Conservation (phyloP, 805 yeast species). For the Saturnispora besseyi region DNA sequence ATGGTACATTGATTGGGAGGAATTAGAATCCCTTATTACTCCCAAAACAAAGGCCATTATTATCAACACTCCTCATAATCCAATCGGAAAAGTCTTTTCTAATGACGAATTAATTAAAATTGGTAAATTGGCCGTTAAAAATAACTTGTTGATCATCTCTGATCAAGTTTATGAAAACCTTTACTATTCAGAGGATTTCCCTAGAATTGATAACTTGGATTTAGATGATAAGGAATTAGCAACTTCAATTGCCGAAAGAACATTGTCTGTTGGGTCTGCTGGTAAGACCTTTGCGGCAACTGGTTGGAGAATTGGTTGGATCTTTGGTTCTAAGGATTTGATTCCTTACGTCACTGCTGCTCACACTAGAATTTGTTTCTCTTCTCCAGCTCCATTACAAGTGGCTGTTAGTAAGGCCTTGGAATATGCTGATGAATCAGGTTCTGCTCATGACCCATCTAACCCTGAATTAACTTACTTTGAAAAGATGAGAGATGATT, state of each 20-base stretch:
- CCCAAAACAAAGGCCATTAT: constrained; percentile 77
- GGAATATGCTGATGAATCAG: constrained; percentile 44
- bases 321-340: constrained; percentile 77
- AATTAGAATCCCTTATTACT: constrained; percentile 62
- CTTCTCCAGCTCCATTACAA: constrained; percentile 86
- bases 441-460: constrained; percentile 3
- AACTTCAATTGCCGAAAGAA: constrained; percentile 48
- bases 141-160: constrained; percentile 73
- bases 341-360: constrained; percentile 78
- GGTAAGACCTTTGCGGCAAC: constrained; percentile 99
- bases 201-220: constrained; percentile 69
- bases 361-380: constrained; percentile 89
- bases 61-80: constrained; percentile 92
- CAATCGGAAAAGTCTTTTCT: constrained; percentile 84
- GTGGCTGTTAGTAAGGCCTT: constrained; percentile 84
- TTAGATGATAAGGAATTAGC: constrained; percentile 46
- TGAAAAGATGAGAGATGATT: constrained; percentile 56
- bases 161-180: constrained; percentile 96
- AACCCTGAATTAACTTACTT: constrained; percentile 42
- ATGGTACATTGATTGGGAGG: constrained; percentile 79
- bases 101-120: constrained; percentile 63
- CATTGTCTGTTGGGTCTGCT: constrained; percentile 91
- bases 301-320: constrained; percentile 98
- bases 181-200: constrained; percentile 55
- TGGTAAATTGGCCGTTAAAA: constrained; percentile 76